Evolutionary conservation across 192 early-diverging fungal species (phyloP).

Genomic region (Oehlia diaphana): DNA sequence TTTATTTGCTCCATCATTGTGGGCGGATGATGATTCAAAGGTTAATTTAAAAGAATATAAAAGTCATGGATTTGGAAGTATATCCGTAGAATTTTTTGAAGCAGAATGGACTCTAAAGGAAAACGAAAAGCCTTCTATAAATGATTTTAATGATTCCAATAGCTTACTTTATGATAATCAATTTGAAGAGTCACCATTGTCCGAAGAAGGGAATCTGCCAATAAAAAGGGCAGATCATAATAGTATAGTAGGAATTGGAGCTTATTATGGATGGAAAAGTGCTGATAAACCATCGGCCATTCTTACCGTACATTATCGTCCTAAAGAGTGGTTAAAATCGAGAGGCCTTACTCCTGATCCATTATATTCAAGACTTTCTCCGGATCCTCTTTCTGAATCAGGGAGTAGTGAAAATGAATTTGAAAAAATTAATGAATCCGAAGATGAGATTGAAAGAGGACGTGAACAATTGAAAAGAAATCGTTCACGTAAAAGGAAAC

Average conservation of each 20-base stretch:
- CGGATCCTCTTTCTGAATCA: background rate
- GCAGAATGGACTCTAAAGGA: background rate
- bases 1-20: background rate
- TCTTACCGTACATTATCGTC: background rate
- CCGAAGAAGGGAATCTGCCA: too few relatives aligned
- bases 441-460: background rate
- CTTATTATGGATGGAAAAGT: slow-evolving; percentile 1
- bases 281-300: background rate
- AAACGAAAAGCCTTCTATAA: background rate
- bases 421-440: too few relatives aligned
- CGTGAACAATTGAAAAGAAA: background rate
- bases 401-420: background rate
- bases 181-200: background rate
- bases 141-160: background rate
- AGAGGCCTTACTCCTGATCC: background rate
- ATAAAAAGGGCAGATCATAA: background rate
- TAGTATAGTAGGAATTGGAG: background rate
- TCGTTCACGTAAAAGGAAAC: background rate
- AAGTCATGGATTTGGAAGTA: background rate
- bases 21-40: background rate
- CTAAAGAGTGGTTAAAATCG: background rate
- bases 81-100: background rate
- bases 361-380: background rate
- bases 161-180: too few relatives aligned
- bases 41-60: background rate